A percentile compares a stretch with the other conserved stretches of the same genome.
Evolutionary conservation across 2,329 filamentous ascomycete species (phyloP).

Genomic region (Colletotrichum sp.): DNA sequence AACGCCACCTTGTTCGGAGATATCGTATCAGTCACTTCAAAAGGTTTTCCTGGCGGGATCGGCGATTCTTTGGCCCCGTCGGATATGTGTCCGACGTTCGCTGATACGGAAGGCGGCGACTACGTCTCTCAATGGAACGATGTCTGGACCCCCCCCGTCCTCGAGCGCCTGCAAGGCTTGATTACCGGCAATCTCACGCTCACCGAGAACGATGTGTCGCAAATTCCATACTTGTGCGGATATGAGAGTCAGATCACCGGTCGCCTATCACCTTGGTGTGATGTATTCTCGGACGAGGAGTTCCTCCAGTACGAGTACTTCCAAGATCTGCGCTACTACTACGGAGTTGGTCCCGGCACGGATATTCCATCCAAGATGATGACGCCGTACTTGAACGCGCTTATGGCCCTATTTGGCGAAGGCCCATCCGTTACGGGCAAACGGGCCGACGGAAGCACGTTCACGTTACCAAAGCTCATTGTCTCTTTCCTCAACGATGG

Average conservation of each 20-base stretch:
- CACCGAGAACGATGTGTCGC: constrained; percentile 54
- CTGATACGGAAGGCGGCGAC: constrained; percentile 55
- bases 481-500: constrained; percentile 70
- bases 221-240: constrained; percentile 73
- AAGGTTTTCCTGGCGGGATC: constrained; percentile 53
- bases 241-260: constrained; percentile 74
- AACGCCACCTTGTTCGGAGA: constrained; percentile 57
- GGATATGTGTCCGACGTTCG: constrained; percentile 65
- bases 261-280: constrained; percentile 65
- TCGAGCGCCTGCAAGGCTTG: constrained; percentile 56
- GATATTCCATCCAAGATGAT: constrained; percentile 61
- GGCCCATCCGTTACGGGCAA: constrained; percentile 56
- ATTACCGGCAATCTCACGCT: constrained; percentile 61
- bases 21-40: constrained; percentile 63
- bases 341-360: constrained; percentile 64
- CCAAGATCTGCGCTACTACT: constrained; percentile 73
- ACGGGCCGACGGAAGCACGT: constrained; percentile 47
- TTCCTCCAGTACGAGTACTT: constrained; percentile 69
- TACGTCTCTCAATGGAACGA: constrained; percentile 51
- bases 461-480: constrained; percentile 60
- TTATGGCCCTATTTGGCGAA: constrained; percentile 56
- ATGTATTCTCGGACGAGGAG: constrained; percentile 65
- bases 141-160: constrained; percentile 58
- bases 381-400: constrained; percentile 62
- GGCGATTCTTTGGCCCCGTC: constrained; percentile 69